Base-by-base conservation (phyloP, 768 basidiomycete genomes). In the Mycena pura region DNA sequence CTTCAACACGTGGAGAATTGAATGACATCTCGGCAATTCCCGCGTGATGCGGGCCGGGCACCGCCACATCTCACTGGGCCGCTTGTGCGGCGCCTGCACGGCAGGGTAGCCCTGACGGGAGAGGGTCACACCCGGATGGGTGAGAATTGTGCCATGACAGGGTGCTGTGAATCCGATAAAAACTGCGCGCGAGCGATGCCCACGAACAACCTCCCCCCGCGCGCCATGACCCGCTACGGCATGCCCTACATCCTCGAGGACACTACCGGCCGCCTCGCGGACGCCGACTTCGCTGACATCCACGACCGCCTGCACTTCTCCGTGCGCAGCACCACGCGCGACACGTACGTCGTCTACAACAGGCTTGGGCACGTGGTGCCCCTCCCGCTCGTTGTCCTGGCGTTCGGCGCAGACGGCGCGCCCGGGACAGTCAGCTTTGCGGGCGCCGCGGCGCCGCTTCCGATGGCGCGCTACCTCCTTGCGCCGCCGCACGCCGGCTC, bases 241-340 rank as follows among this genome's bases (percentile, higher is more conserved):
- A 75, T 88, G 67, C 84, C 87, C 36, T 84, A 76, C 72, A 82
- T 89, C 66, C 83, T 91, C 57, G 86, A 88, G 69, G 89, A 90
- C 75, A 83, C 76, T 55, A 83, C 82, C 6, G 88, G 87, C 5
- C 73, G 68, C 32, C 72, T 86, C 34, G 74, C 76, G 13, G 85
- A 82, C 32, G 82, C 86, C 4, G 82, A 86, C 19, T 91, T 86
- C 68, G 69, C 81, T 47, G 90, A 91, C 73, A 76, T 89, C 63
- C 78, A 90, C 71, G 85, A 84, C 46, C 86, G 89, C 19, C 78
- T 88, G 69, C 76, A 75, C 28, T 74, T 88, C 62, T 71, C 69
- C 49, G 75, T 86, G 55, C 79, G 81, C 32, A 81, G 84, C 61
- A 86, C 82, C 9, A 75, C 77, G 0, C 74, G 76, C 38, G 79